These are phyloP conservation scores for Pythium periplocum DNA, from an alignment of 352 stramenopile species.

Conservation along the genomic window DNA sequence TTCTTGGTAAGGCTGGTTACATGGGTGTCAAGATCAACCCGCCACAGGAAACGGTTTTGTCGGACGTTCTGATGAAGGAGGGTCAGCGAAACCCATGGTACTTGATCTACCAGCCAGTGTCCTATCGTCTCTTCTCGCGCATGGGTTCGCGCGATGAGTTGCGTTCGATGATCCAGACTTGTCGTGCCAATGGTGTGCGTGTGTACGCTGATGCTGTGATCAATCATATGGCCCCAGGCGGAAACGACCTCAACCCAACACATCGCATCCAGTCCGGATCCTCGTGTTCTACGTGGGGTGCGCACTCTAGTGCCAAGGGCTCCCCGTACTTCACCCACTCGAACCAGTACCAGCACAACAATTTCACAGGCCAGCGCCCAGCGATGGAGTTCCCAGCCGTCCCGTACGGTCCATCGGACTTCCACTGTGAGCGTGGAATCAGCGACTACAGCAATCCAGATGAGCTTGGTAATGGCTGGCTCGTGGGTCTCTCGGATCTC, in stretches of 20 bases:
- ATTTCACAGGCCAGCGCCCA: conserved; percentile 35
- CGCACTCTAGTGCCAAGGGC: conserved; percentile 16
- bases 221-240: conserved; percentile 19
- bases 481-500: neutral
- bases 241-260: conserved; percentile 15
- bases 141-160: conserved; percentile 46
- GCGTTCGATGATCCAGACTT: conserved; percentile 60
- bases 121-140: conserved; percentile 50
- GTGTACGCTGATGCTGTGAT: conserved; percentile 36
- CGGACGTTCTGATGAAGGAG: conserved; percentile 28
- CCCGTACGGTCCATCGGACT: conserved; percentile 47
- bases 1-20: conserved; percentile 59
- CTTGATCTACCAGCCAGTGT: conserved; percentile 63
- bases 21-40: conserved; percentile 69
- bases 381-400: conserved; percentile 57
- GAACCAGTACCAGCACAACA: conserved; percentile 33
- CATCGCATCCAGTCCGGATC: conserved; percentile 11
- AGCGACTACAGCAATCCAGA: conserved; percentile 30
- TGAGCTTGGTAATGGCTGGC: conserved; percentile 36
- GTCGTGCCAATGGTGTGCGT: conserved; percentile 47
- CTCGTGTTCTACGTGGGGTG: conserved; percentile 13
- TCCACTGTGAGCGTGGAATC: conserved; percentile 49
- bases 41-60: conserved; percentile 47
- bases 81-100: conserved; percentile 64
- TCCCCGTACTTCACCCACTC: conserved; percentile 28